Conservation (phyloP, 305 asterid genomes). For the Solanum aculeatissimum region DNA sequence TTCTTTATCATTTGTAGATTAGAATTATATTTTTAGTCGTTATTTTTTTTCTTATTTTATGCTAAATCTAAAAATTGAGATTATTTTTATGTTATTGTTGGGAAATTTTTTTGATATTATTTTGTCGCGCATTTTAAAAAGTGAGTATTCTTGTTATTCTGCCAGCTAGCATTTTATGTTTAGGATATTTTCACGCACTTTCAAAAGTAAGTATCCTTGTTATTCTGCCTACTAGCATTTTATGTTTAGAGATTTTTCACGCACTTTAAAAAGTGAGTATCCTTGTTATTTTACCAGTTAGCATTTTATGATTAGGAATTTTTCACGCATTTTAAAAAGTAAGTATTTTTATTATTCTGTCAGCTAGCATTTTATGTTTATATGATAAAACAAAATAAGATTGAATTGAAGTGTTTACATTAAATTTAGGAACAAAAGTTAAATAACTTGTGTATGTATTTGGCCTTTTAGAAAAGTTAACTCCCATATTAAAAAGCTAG, state of each 20-base stretch:
- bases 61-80: background rate
- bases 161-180: background rate
- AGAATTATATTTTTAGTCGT: background rate
- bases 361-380: background rate
- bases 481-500: background rate
- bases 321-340: background rate
- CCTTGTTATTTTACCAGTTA: background rate
- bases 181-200: background rate
- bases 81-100: background rate
- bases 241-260: background rate
- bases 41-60: background rate
- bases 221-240: background rate
- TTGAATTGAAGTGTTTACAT: background rate
- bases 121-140: background rate
- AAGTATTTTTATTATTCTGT: background rate
- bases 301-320: too few species aligned
- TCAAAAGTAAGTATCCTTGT: background rate
- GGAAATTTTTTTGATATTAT: background rate
- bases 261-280: background rate
- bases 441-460: background rate
- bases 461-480: background rate
- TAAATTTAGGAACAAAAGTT: background rate
- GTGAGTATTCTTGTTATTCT: background rate
- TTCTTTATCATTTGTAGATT: background rate
- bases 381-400: background rate